These are phyloP conservation scores for Mariannaea elegans DNA, from an alignment of 2,329 filamentous ascomycete genomes.

Conservation along the genomic window DNA sequence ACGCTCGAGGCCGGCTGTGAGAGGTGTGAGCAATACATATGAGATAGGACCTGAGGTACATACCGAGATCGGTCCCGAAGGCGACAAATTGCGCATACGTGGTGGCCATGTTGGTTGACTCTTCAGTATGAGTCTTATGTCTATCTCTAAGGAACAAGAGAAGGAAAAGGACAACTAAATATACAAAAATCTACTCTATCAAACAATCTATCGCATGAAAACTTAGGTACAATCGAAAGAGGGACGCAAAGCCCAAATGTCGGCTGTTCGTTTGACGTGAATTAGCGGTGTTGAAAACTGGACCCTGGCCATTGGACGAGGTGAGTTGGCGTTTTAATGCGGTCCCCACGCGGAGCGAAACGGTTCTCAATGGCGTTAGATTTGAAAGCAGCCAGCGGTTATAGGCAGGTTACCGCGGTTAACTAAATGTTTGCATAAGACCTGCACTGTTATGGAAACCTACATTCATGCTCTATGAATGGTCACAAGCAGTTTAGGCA, in stretches of 20 bases:
- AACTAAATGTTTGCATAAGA: not conserved
- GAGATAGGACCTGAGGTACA: constrained; percentile 27
- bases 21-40: not conserved
- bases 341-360: constrained; percentile 3
- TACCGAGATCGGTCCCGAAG: constrained; percentile 59
- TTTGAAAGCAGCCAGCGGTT: not conserved
- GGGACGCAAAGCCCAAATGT: not conserved
- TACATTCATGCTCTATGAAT: no score
- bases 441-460: no score
- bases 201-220: not conserved
- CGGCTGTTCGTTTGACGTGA: constrained; percentile 17
- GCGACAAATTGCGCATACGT: constrained; percentile 48
- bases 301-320: constrained; percentile 19
- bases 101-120: constrained; percentile 36
- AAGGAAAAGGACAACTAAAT: not conserved
- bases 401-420: not conserved
- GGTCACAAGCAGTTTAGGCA: not conserved
- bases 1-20: constrained; percentile 68
- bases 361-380: constrained; percentile 9
- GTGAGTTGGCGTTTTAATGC: constrained; percentile 19
- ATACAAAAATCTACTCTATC: constrained; percentile 1
- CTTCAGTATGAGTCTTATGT: not conserved
- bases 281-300: constrained; percentile 36
- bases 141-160: not conserved
- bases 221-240: constrained; percentile 1